Percentiles rank a stretch among this genome's conserved stretches.
phyloP scores from a whole-genome alignment of 768 basidiomycete species.

The Auriscalpium orientale region DNA sequence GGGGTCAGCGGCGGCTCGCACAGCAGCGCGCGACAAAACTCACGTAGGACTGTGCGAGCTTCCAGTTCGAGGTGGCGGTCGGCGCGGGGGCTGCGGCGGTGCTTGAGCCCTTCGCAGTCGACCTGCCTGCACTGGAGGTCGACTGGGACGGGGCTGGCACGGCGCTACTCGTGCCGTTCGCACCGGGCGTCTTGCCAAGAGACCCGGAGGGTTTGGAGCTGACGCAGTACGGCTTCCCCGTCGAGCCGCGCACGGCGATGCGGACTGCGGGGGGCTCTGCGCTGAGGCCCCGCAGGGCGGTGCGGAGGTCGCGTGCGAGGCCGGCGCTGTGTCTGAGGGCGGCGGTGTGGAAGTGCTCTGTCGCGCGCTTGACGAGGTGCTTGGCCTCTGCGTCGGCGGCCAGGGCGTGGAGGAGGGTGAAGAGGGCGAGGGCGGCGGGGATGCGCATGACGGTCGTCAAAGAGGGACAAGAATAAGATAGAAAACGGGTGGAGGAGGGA shows the following conservation, averaged over 20 bases:
- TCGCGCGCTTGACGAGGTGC: conserved; percentile 33
- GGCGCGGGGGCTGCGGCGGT: conserved; percentile 5
- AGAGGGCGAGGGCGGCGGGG: conserved; percentile 16
- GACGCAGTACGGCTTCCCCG: conserved; percentile 16
- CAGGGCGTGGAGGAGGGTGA: conserved; percentile 26
- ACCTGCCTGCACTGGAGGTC: conserved; percentile 10
- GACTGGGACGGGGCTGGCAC: background rate
- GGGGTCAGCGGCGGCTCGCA: conserved; percentile 9
- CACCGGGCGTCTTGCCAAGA: background rate
- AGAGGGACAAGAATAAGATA: background rate
- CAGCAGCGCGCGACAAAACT: conserved; percentile 17
- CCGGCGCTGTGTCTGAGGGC: conserved; percentile 52
- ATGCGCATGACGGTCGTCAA: conserved; percentile 18
- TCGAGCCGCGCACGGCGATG: background rate
- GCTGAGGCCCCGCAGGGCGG: conserved; percentile 52
- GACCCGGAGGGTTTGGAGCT: background rate
- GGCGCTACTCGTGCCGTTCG: background rate
- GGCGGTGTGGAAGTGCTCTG: conserved; percentile 42
- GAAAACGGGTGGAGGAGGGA: conserved; percentile 3
- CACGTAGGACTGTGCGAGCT: conserved; percentile 51
- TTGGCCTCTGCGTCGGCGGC: conserved; percentile 21
- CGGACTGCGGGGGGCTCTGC: conserved; percentile 16
- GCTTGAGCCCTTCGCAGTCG: conserved; percentile 13
- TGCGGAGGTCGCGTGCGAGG: conserved; percentile 62
- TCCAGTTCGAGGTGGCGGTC: conserved; percentile 27